A percentile compares a stretch with the other conserved stretches of the same genome.
Evolutionary conservation across 495 filamentous ascomycete species (phyloP).

Genomic region (Zalerion maritima): DNA sequence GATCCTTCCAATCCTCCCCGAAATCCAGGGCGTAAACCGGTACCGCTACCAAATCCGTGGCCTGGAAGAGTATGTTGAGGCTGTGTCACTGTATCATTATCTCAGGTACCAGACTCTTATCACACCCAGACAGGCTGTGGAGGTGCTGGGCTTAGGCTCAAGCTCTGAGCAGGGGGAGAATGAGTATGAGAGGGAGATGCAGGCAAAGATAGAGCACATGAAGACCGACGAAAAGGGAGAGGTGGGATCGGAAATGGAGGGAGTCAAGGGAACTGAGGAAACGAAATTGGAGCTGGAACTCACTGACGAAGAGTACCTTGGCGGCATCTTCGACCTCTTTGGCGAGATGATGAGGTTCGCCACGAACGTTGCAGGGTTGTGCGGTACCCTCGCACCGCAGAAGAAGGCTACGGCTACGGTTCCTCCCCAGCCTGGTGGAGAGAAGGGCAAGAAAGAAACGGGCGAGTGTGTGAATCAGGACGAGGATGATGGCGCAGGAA

Average conservation of each 20-base stretch:
- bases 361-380: slow-evolving; percentile 61
- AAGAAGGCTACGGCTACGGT: too few species aligned
- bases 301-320: slow-evolving; percentile 75
- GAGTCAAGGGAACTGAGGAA: too few species aligned
- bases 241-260: too few species aligned
- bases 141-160: too few species aligned
- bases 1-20: slow-evolving; percentile 50
- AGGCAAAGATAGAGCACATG: slow-evolving; percentile 2
- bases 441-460: slow-evolving; percentile 11
- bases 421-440: too few species aligned
- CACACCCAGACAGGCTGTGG: slow-evolving; percentile 46
- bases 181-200: slow-evolving; percentile 13
- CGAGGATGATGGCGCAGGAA: slow-evolving; percentile 2
- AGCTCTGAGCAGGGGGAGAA: slow-evolving; percentile 30
- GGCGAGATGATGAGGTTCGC: slow-evolving; percentile 96
- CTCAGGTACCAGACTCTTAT: slow-evolving; percentile 63
- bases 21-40: slow-evolving; percentile 63
- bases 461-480: too few species aligned
- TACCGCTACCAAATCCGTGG: slow-evolving; percentile 79
- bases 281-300: slow-evolving; percentile 45
- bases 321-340: slow-evolving; percentile 82
- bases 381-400: slow-evolving; percentile 40
- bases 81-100: slow-evolving; percentile 74
- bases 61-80: slow-evolving; percentile 87
- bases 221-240: slow-evolving; percentile 11